Base-by-base conservation (phyloP, 192 early-diverging fungal genomes). In the Backusella parvicylindrica region DNA sequence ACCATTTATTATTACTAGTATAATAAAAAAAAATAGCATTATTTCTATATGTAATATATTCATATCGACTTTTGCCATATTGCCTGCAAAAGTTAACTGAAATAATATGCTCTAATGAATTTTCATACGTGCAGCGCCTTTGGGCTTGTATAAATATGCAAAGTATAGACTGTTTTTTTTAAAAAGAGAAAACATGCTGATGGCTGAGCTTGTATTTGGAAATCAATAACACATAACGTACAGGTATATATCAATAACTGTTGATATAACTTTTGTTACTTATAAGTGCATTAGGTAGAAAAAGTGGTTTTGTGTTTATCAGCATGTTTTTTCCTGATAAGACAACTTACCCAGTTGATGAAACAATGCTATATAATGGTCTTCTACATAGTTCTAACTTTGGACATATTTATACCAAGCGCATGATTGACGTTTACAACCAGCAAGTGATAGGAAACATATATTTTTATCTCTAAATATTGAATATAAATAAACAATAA, bases 261-360 rank as follows among this genome's bases (percentile, higher is more conserved):
- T 11, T 0, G 65, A 9, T 30, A 6, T 66, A 30, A 1, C 18
- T 15, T 13, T 21, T 15, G n/a, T 78, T 38, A 15, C 26, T 53
- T 23, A 8, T 12, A n/a, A n/a, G n/a, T n/a, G n/a, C 21, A 23
- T 4, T 68, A 89, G 90, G 91, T 93, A 72, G 74, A 91, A 81
- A 95, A 95, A 82, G 91, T 95, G 53, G 91, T 95, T 23, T 95
- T 92, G 0, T 95, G 92, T 80, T 86, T 95, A 63, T 93, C 92
- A 2, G 93, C 93, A 21, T 95, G 93, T 80, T 87, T 95, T 50
- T 95, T 95, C 93, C 93, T 43, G 91, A 93, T 80, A 92, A 93
- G 78, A 93, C 93, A 28, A 79, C 86, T 8, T 95, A 95, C 72
- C 93, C 93, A 56, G 92, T 95, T 77, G 91, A 93, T 70, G 93